Evolutionary conservation across 75 land plant genomes (phyloP).

Genomic region (Pinus albicaulis): DNA sequence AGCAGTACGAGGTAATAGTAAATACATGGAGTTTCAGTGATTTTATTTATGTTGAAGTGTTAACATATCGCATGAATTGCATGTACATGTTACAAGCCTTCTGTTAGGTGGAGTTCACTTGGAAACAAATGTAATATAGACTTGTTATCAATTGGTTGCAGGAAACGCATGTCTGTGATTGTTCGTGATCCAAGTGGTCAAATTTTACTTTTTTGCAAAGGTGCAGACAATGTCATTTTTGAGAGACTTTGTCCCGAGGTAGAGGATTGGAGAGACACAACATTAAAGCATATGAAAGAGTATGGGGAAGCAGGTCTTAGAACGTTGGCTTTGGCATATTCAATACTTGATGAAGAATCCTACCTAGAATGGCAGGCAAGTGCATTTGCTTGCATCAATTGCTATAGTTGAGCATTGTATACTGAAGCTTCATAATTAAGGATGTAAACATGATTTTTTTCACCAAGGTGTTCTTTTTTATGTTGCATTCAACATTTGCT

Average conservation of each 20-base stretch:
- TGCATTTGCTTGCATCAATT: not conserved
- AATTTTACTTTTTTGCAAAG: slow-evolving; percentile 43
- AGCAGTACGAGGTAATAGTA: slow-evolving; percentile 31
- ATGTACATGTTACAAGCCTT: not conserved
- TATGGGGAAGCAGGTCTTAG: slow-evolving; percentile 50
- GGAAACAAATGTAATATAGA: not conserved
- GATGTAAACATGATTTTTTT: not conserved
- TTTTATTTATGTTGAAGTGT: not conserved
- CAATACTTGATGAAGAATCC: slow-evolving; percentile 22
- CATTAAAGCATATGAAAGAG: slow-evolving; percentile 31
- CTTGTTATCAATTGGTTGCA: slow-evolving; percentile 3
- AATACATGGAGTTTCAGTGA: not conserved
- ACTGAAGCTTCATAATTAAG: slow-evolving; percentile 4
- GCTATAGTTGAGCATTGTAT: not conserved
- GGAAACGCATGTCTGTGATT: slow-evolving; percentile 61
- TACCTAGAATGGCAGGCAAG: slow-evolving; percentile 36
- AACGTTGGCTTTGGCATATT: slow-evolving; percentile 42
- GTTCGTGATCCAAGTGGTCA: slow-evolving; percentile 35
- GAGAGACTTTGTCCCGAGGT: slow-evolving; percentile 17
- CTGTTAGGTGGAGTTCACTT: not conserved
- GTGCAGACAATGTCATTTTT: slow-evolving; percentile 49
- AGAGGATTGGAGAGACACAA: slow-evolving; percentile 12
- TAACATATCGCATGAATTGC: not conserved
- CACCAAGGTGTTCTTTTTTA: not conserved
- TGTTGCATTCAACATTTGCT: not conserved